Conservation (phyloP, 257 asterid species). For the Nicotiana undulata region DNA sequence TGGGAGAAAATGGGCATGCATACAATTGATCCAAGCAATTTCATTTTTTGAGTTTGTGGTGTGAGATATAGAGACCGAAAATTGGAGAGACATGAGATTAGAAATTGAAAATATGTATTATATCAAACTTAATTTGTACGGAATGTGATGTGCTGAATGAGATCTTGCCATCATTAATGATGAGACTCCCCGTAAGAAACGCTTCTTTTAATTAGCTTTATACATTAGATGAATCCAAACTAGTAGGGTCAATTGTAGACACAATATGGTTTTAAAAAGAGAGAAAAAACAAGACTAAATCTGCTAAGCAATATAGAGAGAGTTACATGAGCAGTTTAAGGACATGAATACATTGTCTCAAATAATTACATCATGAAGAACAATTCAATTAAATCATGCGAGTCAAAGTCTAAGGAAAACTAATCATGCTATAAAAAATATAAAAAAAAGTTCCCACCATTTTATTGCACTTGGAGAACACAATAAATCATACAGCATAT, state of each 20-base stretch:
- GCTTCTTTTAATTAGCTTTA: too few relatives aligned
- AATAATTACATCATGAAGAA: background rate
- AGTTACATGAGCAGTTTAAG: background rate
- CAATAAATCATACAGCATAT: slow-evolving; percentile 7
- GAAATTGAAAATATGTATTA: background rate
- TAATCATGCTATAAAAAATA: background rate
- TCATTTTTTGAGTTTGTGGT: background rate
- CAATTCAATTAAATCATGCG: background rate
- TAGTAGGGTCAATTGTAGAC: too few relatives aligned
- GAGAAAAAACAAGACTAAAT: background rate
- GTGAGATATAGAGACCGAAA: background rate
- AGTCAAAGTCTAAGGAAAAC: background rate
- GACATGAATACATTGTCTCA: background rate
- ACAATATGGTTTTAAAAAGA: too few relatives aligned
- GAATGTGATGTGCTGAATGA: too few relatives aligned
- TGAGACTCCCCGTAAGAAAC: too few relatives aligned
- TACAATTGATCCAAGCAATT: background rate
- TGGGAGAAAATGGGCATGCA: background rate
- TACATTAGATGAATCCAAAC: too few relatives aligned
- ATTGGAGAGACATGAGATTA: background rate
- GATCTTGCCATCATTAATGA: too few relatives aligned
- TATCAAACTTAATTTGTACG: background rate
- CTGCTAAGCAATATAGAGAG: background rate
- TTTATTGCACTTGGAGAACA: background rate
- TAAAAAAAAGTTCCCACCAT: background rate